Base-by-base conservation (phyloP, 176 grass and related monocot species). In the Carex scoparia region DNA sequence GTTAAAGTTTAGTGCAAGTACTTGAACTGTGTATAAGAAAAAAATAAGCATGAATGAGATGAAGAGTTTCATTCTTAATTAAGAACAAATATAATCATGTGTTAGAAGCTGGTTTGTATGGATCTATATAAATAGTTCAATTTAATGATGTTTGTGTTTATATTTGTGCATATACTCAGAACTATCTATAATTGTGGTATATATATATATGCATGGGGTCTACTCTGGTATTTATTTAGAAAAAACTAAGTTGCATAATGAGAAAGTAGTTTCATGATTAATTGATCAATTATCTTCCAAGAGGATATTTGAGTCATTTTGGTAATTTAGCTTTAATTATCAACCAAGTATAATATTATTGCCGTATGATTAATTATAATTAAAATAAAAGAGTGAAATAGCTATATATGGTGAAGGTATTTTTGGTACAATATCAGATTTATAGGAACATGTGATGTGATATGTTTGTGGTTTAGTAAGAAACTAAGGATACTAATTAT, bases 1-100 rank as follows among this genome's bases (percentile, higher is more conserved):
- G 8, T 79, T 80, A 35, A 86, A 86, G 55, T 86, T 80, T 70
- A 74, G 44, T n/a, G 61, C 85, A 6, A 44, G 35, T 23, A 86
- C 81, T 69, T 38, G 57, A 65, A 32, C 19, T 71, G 60, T 86
- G 59, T 59, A 38, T 33, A 35, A 81, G 55, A 81, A 62, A 70
- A 46, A 78, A 86, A 70, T 9, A 56, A 86, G 11, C 23, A 81
- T n/a, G 61, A 33, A 65, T 51, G 12, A 46, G 23, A 83, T 31
- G 1, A 65, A 13, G 60, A 31, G 38, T 12, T 28, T 83, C 80
- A 83, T 83, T 28, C 2, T 77, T 31, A 30, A 85, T 77, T 31
- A 30, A 85, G 19, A 28, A 73, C 8, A 13, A 57, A 46, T 32
- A 55, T 2, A 46, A n/a, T 77, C 1, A 54, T 77, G 72, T 19